phyloP scores from a whole-genome alignment of 345 rosid genomes.

The Lepidium africanum region DNA sequence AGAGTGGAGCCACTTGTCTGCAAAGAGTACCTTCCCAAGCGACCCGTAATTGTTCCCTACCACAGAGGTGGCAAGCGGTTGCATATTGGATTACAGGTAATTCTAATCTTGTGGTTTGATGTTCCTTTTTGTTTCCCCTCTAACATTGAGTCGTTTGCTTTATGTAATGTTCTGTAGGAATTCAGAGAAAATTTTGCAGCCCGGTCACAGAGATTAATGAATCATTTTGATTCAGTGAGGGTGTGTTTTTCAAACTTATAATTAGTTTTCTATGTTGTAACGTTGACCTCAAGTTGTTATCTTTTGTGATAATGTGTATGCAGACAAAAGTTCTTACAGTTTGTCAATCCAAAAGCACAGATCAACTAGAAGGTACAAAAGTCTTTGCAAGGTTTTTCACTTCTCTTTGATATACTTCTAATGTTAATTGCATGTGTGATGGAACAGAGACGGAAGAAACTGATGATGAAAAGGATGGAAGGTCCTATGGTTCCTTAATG shows the following conservation, averaged over 20 bases:
- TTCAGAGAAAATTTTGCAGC: conserved; percentile 71
- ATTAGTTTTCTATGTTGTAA: not conserved
- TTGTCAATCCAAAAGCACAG: conserved; percentile 62
- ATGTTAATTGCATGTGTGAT: conserved; percentile 1
- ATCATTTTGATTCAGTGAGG: conserved; percentile 49
- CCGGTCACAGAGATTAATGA: conserved; percentile 61
- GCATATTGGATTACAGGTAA: conserved; percentile 92
- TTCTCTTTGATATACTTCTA: not conserved
- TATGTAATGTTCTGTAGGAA: conserved; percentile 40
- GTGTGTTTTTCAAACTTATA: conserved; percentile 26
- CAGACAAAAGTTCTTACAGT: conserved; percentile 72
- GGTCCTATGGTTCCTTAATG: conserved; percentile 77
- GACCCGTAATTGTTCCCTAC: conserved; percentile 89
- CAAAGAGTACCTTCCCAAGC: conserved; percentile 52
- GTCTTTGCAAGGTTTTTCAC: not conserved
- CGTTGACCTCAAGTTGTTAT: not conserved
- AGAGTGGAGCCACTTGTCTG: conserved; percentile 96
- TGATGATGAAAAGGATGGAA: conserved; percentile 41
- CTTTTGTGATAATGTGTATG: conserved; percentile 1
- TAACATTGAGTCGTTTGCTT: not conserved
- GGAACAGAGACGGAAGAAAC: conserved; percentile 43
- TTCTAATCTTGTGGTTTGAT: not conserved
- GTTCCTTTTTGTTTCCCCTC: not conserved
- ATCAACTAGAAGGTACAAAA: conserved; percentile 50
- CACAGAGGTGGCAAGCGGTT: conserved; percentile 94